Evolutionary conservation across 2,329 filamentous ascomycete species (phyloP), one percentile per base, ranked within the genome.

Genomic region (Arthrobotrys musiformis): DNA sequence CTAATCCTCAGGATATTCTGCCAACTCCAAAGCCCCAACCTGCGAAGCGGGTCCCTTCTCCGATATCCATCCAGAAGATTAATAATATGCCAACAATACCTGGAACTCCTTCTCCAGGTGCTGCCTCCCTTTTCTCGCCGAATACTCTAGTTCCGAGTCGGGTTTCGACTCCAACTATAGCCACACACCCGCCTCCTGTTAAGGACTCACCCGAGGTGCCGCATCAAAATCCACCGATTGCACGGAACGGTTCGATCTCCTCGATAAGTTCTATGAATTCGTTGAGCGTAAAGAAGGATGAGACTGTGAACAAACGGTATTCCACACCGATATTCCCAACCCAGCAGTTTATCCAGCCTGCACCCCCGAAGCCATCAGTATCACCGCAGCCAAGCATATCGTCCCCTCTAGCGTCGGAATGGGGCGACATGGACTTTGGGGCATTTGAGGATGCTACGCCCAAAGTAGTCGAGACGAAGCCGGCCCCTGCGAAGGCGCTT

Each of bases 371-470:
- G 33, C 48, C 50, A 2, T 15, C 60, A 0, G n/a, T 50, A 15
- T 54, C 66, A 5, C 66, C 60, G 11, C 66, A 76, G 33, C 64
- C 64, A 11, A 70, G 13, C 11, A 52, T 76, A 33, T 48, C 72
- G 8, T 76, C 72, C 2, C 72, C 73, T n/a, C 30, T 70, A 26
- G 56, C 73, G 1, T 33, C 66, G 2, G 73, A 62, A 28, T 77
- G 73, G 73, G 50, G 52, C 4, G 73, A 77, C 24, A 54, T 67
- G n/a, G 73, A 77, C 22, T 77, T 77, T 26, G 73, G 64, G 6
- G 56, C 64, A 0, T 77, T 77, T n/a, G 73, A 77, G 40, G 73
- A 76, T 22, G 64, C 73, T 8, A 66, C 66, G 2, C 73, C 73
- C 13, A 58, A 66, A 28, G 44, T 4, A 13, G 33, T 22, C 2